phyloP scores from a whole-genome alignment of 2,329 filamentous ascomycete species.

The Pyrenophora tritici-repentis region DNA sequence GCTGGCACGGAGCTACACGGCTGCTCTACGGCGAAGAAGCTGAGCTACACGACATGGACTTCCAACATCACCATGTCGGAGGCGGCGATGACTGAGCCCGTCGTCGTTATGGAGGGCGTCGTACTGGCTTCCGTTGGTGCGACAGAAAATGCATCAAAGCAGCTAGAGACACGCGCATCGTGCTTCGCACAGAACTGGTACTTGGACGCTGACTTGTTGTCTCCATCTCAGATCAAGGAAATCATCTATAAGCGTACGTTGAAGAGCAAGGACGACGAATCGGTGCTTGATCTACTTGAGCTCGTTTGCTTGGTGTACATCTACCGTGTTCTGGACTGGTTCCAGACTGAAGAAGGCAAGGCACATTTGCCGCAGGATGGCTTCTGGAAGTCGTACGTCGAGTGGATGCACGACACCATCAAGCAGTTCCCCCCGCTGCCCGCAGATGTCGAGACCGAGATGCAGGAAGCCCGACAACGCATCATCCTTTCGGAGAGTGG shows the following conservation, averaged over 20 bases:
- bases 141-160: background rate
- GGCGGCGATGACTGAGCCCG: constrained; percentile 1
- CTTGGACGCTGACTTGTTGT: constrained; percentile 6
- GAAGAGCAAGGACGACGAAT: constrained; percentile 12
- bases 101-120: constrained; percentile 9
- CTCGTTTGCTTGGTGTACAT: constrained; percentile 11
- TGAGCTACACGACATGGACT: constrained; percentile 10
- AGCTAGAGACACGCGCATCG: constrained; percentile 8
- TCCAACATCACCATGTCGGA: constrained; percentile 9
- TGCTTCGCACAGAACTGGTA: constrained; percentile 11
- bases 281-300: constrained; percentile 8
- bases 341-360: constrained; percentile 8
- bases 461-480: constrained; percentile 7
- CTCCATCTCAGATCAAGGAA: constrained; percentile 6
- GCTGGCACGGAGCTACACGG: constrained; percentile 4
- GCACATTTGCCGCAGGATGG: constrained; percentile 4
- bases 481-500: constrained; percentile 7
- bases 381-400: constrained; percentile 12
- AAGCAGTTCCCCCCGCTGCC: constrained; percentile 7
- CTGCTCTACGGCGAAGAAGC: constrained; percentile 10
- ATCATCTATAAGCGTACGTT: constrained; percentile 9
- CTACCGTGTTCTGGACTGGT: constrained; percentile 7
- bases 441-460: constrained; percentile 4
- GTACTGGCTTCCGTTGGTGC: constrained; percentile 7
- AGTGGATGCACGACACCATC: constrained; percentile 10